Evolutionary conservation across 2,329 filamentous ascomycete species (phyloP), one percentile per base, ranked within the genome.

Genomic region (Penicillium fuscoglaucum): DNA sequence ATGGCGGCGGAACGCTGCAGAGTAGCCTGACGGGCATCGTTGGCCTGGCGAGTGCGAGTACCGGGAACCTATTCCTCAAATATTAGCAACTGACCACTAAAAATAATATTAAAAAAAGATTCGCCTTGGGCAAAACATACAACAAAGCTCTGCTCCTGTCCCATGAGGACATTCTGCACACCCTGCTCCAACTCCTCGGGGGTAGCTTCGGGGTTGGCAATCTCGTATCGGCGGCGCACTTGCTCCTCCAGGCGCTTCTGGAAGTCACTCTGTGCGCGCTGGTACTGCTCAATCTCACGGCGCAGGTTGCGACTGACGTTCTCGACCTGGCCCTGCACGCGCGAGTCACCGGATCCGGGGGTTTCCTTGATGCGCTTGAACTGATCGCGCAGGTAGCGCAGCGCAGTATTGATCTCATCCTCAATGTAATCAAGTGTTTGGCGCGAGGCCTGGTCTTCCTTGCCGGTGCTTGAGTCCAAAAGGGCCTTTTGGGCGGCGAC

Each of bases 141-240:
- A 81, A 84, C 70, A 79, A 98, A 98, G 66, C 96, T 88, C 75
- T 96, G 91, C 53, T 87, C 86, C 64, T 88, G 84, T 49, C 79
- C 78, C 15, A 79, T 83, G 66, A 84, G 83, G 68, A 74, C 72
- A 61, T 91, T 87, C 69, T 93, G 86, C 0, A 93, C 89, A 17
- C 90, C 91, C 57, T 88, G 85, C 58, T 84, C 83, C 29, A 97
- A 86, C 74, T 98, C 92, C 44, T 83, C 80, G 54, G 95, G 90
- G 29, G 85, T 84, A 3, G 91, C 91, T 58, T 96, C 87, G 24
- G 92, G 90, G 63, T 87, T 85, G 55, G 95, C 93, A 72, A 98
- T 97, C 59, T 90, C 85, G 78, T 96, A 96, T 74, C 97, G 92
- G 55, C 95, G 86, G 65, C 87, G 89, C 79, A 96, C 90, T 76